Base-by-base conservation (phyloP, 352 stramenopile species). In the Globisporangium uncinulatum region DNA sequence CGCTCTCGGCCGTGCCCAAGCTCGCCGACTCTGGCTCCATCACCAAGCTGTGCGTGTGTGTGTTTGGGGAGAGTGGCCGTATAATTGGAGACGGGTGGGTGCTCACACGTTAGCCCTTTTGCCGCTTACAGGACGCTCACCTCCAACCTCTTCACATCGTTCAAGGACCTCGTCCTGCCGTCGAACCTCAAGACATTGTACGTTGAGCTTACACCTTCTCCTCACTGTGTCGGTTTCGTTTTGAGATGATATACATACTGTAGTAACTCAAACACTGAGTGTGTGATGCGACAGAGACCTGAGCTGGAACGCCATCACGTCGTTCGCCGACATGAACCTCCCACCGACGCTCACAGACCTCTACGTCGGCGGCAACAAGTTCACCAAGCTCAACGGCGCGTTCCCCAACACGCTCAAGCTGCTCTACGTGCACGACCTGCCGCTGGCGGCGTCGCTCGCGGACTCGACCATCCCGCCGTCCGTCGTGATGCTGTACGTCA, bases 361-460 rank as follows among this genome's bases (percentile, higher is more conserved):
- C 11, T 89, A 72, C 47, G 48, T 89, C 0, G 81, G 81, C 32
- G 81, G 81, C 17, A 92, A 92, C 57, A 65, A 64, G 19, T 80
- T 92, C 65, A 71, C 62, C 57, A 86, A 76, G n/a, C 67, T 92
- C n/a, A 48, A 61, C 6, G 69, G 59, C 15, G 55, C 78, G 11
- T 86, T 86, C 41, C 66, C 71, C 34, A 73, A 70, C 48, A 63
- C 65, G 6, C 67, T 89, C 20, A 82, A 72, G 51, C 61, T 86
- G 31, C 70, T 92, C 19, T 92, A 88, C 61, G 71, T 86, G 17
- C 79, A 89, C 70, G 74, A 91, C 61, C 61, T 89, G 36, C 45
- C 69, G 39, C 58, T 91, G 24, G 19, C 48, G 15, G 44, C 61
- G 19, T 72, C 72, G 29, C 43, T 91, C 34, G 48, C 76, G 0